Evolutionary conservation across 306 rosid genomes (phyloP), one percentile per base, ranked within the genome.

Genomic region (Fagus crenata): DNA sequence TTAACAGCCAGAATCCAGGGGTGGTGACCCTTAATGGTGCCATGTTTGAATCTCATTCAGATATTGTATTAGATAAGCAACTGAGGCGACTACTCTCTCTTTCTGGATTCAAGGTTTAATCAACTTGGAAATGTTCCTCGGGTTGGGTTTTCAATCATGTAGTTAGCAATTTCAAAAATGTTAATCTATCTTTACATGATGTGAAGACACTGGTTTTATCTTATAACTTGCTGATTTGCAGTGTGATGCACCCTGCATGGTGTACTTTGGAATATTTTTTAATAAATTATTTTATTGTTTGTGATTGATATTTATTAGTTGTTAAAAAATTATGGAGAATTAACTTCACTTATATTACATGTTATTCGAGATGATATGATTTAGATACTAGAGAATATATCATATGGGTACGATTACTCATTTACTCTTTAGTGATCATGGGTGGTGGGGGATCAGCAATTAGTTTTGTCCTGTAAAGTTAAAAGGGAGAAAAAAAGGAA

Each of bases 1-100:
- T 79, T 69, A 93, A 80, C 28, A 83, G 91, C 81, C 94, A 92
- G 74, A 90, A 93, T 80, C 98, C 97, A 13, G 94, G 94, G 72
- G 17, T 82, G 8, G 91, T 43, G 17, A 74, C 81, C 49, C 35
- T 85, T 35, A 2, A 53, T 6, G 67, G 75, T 12, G 67, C 82
- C 37, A 75, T 88, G 74, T 78, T 82, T 37, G 69, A 81, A 53
- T 69, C 81, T 49, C 70, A 75, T 60, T 31, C 53, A 46, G 84
- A 91, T 59, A 46, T 7, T 9, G 75, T 86, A 18, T 11, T 82
- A 60, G 75, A 82, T n/a, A 86, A 78, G 75, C 46, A 88, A 2
- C 77, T 80, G 77, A 60, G 60, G 69, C 83, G 84, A 49, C 72
- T 89, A 6, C 6, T 69, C 14, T 81, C 88, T 71, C 73, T 80